Conservation (phyloP, 805 yeast species). For the Starmerella ratchasimensis region DNA sequence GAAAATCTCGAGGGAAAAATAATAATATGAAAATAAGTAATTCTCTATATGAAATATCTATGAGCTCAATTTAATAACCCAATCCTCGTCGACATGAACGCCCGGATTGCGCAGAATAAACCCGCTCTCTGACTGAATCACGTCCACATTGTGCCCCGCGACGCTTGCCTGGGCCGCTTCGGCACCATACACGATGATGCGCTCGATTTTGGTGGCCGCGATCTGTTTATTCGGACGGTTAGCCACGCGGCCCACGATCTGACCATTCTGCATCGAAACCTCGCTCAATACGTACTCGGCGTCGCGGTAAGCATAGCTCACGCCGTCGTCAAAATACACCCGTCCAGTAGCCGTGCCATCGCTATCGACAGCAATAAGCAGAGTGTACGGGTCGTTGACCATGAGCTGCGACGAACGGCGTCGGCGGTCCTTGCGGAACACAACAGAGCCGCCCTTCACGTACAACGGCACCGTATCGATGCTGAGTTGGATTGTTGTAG, state of each 20-base stretch:
- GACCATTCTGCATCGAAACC: too few relatives aligned
- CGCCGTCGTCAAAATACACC: conserved; percentile 77
- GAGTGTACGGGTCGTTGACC: conserved; percentile 67
- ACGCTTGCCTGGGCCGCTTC: conserved; percentile 23
- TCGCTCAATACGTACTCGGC: conserved; percentile 39
- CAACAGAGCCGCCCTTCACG: conserved; percentile 65
- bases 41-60: neutral
- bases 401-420: conserved; percentile 69
- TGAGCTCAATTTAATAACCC: conserved; percentile 29
- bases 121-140: conserved; percentile 15
- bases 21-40: too few relatives aligned
- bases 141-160: conserved; percentile 3
- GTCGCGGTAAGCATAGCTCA: conserved; percentile 41
- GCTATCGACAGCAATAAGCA: conserved; percentile 43
- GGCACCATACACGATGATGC: conserved; percentile 23
- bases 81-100: conserved; percentile 33
- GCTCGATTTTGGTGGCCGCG: conserved; percentile 17
- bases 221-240: too few relatives aligned
- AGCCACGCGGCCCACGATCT: too few relatives aligned
- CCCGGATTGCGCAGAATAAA: conserved; percentile 38
- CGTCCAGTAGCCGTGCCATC: conserved; percentile 41
- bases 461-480: conserved; percentile 56
- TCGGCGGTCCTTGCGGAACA: conserved; percentile 53
- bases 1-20: too few relatives aligned
- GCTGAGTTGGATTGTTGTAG: conserved; percentile 18